phyloP scores from a whole-genome alignment of 768 basidiomycete genomes.

The Kwoniella dejecticola region DNA sequence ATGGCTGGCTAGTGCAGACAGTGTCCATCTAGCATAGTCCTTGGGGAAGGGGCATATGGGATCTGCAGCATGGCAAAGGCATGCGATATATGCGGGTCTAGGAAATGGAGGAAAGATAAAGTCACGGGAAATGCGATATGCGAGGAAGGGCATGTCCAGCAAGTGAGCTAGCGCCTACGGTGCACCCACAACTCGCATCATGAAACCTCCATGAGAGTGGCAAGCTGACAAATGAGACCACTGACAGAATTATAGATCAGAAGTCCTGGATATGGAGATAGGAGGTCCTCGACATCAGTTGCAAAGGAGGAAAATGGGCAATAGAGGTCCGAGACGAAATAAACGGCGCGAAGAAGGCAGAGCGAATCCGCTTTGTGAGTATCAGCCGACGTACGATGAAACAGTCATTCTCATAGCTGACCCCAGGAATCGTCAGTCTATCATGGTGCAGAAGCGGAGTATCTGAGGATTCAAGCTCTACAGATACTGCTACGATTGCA shows the following conservation, averaged over 20 bases:
- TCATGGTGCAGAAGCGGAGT: slow-evolving; percentile 75
- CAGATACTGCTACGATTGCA: slow-evolving; percentile 81
- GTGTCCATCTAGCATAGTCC: too few species aligned
- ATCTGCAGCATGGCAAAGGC: slow-evolving; percentile 57
- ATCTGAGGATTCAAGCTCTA: slow-evolving; percentile 78
- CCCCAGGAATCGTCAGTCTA: slow-evolving; percentile 64
- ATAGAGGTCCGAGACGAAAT: slow-evolving; percentile 62
- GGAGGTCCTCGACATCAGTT: slow-evolving; percentile 66
- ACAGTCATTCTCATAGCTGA: neutral
- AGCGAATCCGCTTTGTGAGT: slow-evolving; percentile 67
- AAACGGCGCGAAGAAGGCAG: slow-evolving; percentile 59
- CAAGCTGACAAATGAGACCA: neutral
- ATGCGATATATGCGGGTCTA: slow-evolving; percentile 78
- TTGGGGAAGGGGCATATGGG: too few species aligned
- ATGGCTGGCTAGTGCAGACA: too few species aligned
- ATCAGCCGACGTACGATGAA: neutral
- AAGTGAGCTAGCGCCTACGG: slow-evolving; percentile 60
- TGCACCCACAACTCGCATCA: neutral
- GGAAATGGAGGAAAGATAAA: slow-evolving; percentile 83
- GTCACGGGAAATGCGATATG: slow-evolving; percentile 79
- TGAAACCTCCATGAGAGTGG: neutral
- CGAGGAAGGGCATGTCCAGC: slow-evolving; percentile 86
- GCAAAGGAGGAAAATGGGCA: slow-evolving; percentile 66
- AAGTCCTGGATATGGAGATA: slow-evolving; percentile 68
- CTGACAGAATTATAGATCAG: slow-evolving; percentile 75